Conservation (phyloP, 129 eudicot species). For the Chrysanthemum seticuspe region DNA sequence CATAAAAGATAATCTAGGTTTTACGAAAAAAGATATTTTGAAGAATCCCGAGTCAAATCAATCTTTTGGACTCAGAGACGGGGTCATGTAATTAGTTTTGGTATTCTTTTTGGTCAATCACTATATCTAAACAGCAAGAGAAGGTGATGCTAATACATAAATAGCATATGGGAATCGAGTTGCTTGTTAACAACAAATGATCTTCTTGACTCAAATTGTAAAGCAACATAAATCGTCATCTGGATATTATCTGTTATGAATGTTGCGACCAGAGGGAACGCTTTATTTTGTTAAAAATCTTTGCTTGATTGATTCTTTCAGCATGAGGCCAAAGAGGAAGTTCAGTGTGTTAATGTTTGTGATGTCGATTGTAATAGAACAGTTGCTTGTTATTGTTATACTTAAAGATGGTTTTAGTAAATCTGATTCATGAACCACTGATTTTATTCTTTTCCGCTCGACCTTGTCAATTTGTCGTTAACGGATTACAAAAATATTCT, state of each 20-base stretch:
- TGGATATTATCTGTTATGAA: conserved; percentile 25
- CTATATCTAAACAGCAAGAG: conserved; percentile 25
- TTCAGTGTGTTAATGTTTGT: conserved; percentile 34
- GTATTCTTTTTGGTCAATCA: conserved; percentile 25
- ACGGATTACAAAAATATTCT: too few species aligned
- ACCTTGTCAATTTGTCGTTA: too few species aligned
- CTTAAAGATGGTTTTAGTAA: conserved; percentile 28
- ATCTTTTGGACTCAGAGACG: conserved; percentile 21
- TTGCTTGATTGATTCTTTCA: conserved; percentile 28
- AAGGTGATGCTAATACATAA: conserved; percentile 28
- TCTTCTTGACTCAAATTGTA: conserved; percentile 25
- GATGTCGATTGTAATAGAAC: conserved; percentile 31
- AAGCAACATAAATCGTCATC: conserved; percentile 20
- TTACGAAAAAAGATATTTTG: neutral
- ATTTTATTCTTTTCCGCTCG: neutral
- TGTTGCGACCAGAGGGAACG: conserved; percentile 1
- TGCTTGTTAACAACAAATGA: conserved; percentile 17
- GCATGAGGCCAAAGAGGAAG: conserved; percentile 5
- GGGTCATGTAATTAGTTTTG: conserved; percentile 25
- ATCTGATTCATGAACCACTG: neutral
- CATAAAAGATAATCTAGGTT: neutral
- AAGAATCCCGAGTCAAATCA: conserved; percentile 24
- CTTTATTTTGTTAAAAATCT: conserved; percentile 27
- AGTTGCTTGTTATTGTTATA: conserved; percentile 27
- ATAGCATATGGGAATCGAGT: neutral